These are phyloP conservation scores for Epicoccum nigrum DNA, from an alignment of 2,329 filamentous ascomycete genomes.

Conservation along the genomic window DNA sequence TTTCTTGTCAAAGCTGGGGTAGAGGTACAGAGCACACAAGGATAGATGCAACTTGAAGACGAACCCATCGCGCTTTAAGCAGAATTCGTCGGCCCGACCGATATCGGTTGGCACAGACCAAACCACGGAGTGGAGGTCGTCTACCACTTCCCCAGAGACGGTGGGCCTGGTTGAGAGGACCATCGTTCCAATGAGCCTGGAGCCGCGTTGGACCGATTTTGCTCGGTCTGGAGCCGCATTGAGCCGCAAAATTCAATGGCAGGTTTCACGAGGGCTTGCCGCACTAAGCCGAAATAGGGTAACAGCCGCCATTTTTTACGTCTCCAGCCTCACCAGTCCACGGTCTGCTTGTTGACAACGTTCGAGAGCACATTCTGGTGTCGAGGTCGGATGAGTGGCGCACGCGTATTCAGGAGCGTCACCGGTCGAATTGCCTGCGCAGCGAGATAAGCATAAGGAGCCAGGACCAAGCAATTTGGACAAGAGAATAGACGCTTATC, in stretches of 20 bases:
- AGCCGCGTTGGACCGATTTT: constrained; percentile 13
- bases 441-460: constrained; percentile 4
- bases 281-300: constrained; percentile 4
- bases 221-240: constrained; percentile 16
- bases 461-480: constrained; percentile 7
- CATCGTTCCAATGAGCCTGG: constrained; percentile 11
- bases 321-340: background rate
- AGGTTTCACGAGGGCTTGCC: constrained; percentile 15
- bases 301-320: constrained; percentile 5
- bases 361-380: constrained; percentile 5
- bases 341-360: background rate
- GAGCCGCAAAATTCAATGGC: constrained; percentile 11
- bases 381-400: background rate
- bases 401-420: background rate
- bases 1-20: constrained; percentile 2
- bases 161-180: constrained; percentile 5
- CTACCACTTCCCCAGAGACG: constrained; percentile 15
- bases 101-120: constrained; percentile 17
- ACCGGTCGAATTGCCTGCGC: no score
- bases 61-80: constrained; percentile 11
- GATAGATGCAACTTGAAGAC: background rate
- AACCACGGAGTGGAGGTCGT: constrained; percentile 12
- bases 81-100: constrained; percentile 19
- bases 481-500: constrained; percentile 17
- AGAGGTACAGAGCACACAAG: background rate